Base-by-base conservation (phyloP, 164 flowering plant genomes). In the Saururus chinensis region DNA sequence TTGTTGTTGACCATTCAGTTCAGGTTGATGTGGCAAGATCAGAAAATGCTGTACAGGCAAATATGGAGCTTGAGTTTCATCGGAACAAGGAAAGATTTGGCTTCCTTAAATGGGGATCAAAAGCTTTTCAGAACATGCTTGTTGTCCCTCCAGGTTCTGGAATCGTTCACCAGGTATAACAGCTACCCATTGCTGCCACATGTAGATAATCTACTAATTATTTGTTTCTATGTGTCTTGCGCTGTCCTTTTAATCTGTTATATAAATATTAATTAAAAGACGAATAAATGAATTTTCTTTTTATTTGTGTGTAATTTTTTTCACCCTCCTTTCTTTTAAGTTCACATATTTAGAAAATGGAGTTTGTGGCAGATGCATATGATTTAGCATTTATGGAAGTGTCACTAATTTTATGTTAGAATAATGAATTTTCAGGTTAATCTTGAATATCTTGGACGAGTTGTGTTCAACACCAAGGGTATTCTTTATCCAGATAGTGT, bases 61-160 rank as follows among this genome's bases (percentile, higher is more conserved):
- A 89, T 59, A 83, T 81, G 89, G 89, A 89, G 40, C 73, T 82
- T 64, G 96, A 89, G 65, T 87, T 89, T 69, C 75, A 73, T 40
- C 66, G 96, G 20, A 87, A 89, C 76, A 85, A 72, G 51, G 96
- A 89, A 66, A 81, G 93, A 73, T 89, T 89, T 76, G 86, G 76
- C 62, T 89, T 89, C 73, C 89, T 89, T 51, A 89, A 89, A 60
- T 89, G 96, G 93, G 96, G 96, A 24, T 82, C 96, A 56, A 83
- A 62, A 70, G 89, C 93, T 57, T 89, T 89, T 57, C 70, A 71
- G 24, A 87, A 85, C 72, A 89, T 89, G 93, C 91, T 87, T 68
- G 91, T 89, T 61, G 93, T 89, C 64, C 96, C 96, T 64, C 96
- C 96, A 30, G 96, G 93, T 51, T 89, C 93, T 54, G 93, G 96